Conservation (phyloP, 192 early-diverging fungal genomes). For the Linnemannia exigua region DNA sequence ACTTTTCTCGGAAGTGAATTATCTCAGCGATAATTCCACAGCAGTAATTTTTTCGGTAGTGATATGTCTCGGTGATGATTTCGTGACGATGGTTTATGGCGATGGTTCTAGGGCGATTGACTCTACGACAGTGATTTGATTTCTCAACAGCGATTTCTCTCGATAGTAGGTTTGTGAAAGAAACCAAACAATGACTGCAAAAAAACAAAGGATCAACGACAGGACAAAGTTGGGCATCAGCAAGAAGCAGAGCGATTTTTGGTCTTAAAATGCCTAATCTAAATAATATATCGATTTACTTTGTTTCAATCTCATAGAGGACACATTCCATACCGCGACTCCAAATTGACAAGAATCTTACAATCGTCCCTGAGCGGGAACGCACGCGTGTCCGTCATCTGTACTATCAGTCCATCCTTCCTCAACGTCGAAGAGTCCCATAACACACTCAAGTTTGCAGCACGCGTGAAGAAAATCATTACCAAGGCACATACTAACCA, state of each 20-base stretch:
- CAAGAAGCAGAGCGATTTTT: too few species aligned
- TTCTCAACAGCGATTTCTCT: too few species aligned
- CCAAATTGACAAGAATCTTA: conserved; percentile 94
- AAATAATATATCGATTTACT: background rate
- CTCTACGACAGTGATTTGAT: too few species aligned
- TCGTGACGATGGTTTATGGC: too few species aligned
- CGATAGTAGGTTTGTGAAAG: too few species aligned
- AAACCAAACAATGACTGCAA: too few species aligned
- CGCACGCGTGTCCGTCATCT: conserved; percentile 91
- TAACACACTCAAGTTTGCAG: conserved; percentile 97
- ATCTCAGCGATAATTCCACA: too few species aligned
- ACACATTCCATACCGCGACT: conserved; percentile 97
- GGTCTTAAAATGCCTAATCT: background rate
- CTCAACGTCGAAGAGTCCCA: conserved; percentile 87
- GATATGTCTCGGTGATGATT: background rate
- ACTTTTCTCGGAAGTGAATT: too few species aligned
- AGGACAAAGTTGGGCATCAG: too few species aligned
- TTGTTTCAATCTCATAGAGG: conserved; percentile 30
- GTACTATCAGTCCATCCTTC: conserved; percentile 89
- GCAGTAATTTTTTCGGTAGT: background rate
- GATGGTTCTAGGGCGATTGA: too few species aligned
- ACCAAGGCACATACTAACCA: conserved; percentile 86
- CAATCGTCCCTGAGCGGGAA: conserved; percentile 94
- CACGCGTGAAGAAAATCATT: conserved; percentile 88
- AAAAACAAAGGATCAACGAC: too few species aligned